A percentile compares a stretch with the other conserved stretches of the same genome.
These are phyloP conservation scores for Alternaria sp. DNA, from an alignment of 2,329 filamentous ascomycete species.

Conservation along the genomic window DNA sequence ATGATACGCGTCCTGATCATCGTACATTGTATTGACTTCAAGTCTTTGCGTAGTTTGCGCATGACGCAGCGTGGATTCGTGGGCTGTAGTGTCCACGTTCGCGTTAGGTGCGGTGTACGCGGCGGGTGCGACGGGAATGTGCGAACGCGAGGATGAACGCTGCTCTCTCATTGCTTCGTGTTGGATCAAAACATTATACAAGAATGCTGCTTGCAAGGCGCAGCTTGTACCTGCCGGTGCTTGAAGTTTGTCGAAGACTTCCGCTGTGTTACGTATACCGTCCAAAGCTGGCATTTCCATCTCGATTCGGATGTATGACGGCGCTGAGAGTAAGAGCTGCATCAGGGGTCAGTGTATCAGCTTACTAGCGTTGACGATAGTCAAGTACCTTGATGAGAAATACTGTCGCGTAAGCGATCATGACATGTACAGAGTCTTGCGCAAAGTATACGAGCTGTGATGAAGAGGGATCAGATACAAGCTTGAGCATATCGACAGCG, in stretches of 20 bases:
- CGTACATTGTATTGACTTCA: not conserved
- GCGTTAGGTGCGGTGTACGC: not conserved
- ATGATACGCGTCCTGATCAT: not conserved
- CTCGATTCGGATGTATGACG: not conserved
- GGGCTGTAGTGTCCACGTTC: not conserved
- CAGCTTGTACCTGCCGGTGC: not conserved
- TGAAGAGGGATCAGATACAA: not conserved
- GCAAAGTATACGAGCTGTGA: not conserved
- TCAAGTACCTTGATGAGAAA: not conserved
- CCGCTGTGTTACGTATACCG: not conserved
- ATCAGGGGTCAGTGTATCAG: not conserved
- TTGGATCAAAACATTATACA: not conserved
- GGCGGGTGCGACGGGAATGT: not conserved
- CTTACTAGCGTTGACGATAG: accelerated
- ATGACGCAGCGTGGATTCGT: not conserved
- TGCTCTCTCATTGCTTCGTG: not conserved
- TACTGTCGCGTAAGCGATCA: not conserved
- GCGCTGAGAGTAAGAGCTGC: not conserved
- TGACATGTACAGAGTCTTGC: not conserved
- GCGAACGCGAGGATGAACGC: not conserved
- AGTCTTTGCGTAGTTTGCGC: not conserved
- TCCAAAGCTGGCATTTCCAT: not conserved
- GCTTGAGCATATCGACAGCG: not conserved
- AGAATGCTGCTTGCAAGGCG: not conserved
- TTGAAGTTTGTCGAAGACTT: not conserved